Base-by-base conservation (phyloP, 768 basidiomycete species). In the Nidularia sp. region DNA sequence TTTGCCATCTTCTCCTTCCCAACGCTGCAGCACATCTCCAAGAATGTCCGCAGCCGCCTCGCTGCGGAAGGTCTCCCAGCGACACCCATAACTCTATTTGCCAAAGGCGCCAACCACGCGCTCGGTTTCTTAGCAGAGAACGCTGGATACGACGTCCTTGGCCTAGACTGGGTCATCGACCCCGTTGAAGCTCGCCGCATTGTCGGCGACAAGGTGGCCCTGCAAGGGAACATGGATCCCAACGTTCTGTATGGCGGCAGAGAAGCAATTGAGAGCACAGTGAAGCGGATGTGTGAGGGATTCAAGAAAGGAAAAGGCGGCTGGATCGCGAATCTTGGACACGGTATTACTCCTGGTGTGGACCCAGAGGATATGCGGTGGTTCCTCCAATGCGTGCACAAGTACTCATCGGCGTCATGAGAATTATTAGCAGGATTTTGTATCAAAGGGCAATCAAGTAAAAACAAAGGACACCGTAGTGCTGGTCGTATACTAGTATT, bases 311-410 rank as follows among this genome's bases (percentile, higher is more conserved):
- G 73, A 6, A 77, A 74, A 48, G 80, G 83, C 7, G 89, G 84
- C n/a, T 98, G 95, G 93, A 98, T 98, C 62, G 90, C 90, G 6
- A 98, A 98, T 70, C 73, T 99, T 18, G 97, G 97, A 0, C 97
- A 98, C 65, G 97, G 97, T 4, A 95, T 99, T 60, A 97, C 94
- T 3, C 97, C 97, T 8, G 89, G 85, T 25, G 95, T 98, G 10
- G 85, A 97, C 66, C 93, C 96, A 18, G 94, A 98, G 51, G 92
- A 97, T 66, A 74, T 97, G 66, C 75, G 78, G 51, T 96, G 85
- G 83, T 97, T 96, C 76, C 82, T 96, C 55, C 81, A 96, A 67
- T 95, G 93, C 62, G 79, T 93, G 46, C 90, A 88, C 62, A 91
- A 85, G 62, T 90, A 92, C 63, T 93, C 91, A 2, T 63, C 70